Base-by-base conservation (phyloP, 139 green algal genomes). In the Pleodorina starrii region DNA sequence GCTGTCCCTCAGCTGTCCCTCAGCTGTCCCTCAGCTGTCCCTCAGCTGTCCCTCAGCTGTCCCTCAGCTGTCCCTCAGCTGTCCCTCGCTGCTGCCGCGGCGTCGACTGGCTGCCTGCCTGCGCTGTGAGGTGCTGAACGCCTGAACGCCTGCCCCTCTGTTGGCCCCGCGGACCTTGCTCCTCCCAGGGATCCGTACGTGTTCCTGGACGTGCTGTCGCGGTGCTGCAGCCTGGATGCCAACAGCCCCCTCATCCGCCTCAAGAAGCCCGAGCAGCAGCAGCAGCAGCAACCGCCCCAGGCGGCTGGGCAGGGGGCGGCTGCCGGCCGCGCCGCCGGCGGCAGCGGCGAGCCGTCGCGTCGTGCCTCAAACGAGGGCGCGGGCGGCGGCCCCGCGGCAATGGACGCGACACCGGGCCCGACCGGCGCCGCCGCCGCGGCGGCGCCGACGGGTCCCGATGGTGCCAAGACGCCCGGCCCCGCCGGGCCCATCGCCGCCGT, bases 171-270 rank as follows among this genome's bases (percentile, higher is more conserved):
- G 51, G 51, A 17, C 51, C 14, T 17, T 66, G 5, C 2, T 21
- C 54, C 54, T 21, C 29, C 21, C 69, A 82, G 97, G 27, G 93
- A 98, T 9, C 96, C 97, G 5, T 66, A 72, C 17, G 89, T 97
- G 21, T 99, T 99, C 87, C 40, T 98, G 43, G 91, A 94, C 63
- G 96, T 96, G n/a, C 86, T 97, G 10, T 48, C 66, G 6, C 87
- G 88, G 43, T 93, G 89, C 23, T 98, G 95, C 90, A 74, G 51
- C 16, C 29, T 97, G 23, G 88, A 94, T 27, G 4, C 29, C 9
- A 23, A 23, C 68, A 51, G n/a, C 23, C 87, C 66, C 36, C 79
- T 91, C 29, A 38, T 91, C 9, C 81, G 82, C 2, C 77, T 91
- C 21, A 91, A 90, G 74, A 27, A 73, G 17, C 32, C 63, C 5